Evolutionary conservation across 805 yeast species (phyloP), one percentile per base, ranked within the genome.

Genomic region (Suhomyces sp.): DNA sequence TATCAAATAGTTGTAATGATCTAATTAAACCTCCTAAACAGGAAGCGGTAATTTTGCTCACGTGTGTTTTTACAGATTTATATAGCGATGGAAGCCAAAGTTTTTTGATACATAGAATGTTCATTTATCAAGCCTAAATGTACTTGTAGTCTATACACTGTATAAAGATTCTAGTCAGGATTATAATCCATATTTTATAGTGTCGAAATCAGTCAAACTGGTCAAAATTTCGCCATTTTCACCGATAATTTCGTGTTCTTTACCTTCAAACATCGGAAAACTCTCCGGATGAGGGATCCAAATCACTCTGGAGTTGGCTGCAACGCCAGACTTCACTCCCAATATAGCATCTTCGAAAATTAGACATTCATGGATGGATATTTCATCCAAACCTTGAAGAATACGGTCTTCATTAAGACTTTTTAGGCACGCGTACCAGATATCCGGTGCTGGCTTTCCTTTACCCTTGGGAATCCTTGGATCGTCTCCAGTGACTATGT

Each of bases 311-410:
- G 87, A 84, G 8, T 88, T 90, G 22, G 96, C 88, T 12, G 84
- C 80, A 37, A 73, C 74, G 10, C 95, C 98, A 3, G 96, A 82
- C 12, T 67, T 53, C 15, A 91, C 91, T 3, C 99, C 99, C 0
- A 96, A 90, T 28, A 88, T 68, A 3, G 96, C 98, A 61, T 93
- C 99, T 66, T 93, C 98, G 59, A 93, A 93, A 2, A 93, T 83
- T 20, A 93, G 58, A 50, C 95, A 85, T 51, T 93, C 96, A 20
- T 77, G 79, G 4, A 91, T 83, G 36, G 56, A 51, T 40, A 91
- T 83, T 22, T 63, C 63, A 2, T 56, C 67, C 17, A 63, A 55
- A 3, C 70, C 74, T 3, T 59, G 50, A 2, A 55, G 56, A 9
- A 54, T 48, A 33, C 80, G 70, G 28, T 76, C 75, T 15, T 53